Percentiles rank a stretch among this genome's conserved stretches.
Conservation (phyloP, 371 early-diverging fungal genomes). For the Dichotomocladium elegans region DNA sequence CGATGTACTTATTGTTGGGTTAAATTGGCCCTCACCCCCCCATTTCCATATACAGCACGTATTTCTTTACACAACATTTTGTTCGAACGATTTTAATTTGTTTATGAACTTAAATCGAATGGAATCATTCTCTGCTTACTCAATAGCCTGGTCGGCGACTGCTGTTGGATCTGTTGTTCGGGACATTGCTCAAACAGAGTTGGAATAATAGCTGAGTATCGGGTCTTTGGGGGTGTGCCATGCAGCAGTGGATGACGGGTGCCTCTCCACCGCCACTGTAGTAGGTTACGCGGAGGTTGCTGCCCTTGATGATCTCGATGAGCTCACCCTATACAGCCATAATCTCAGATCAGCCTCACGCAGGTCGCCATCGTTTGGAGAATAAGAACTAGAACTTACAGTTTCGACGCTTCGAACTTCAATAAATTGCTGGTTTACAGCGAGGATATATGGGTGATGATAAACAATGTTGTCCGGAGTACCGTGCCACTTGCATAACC, state of each 20-base stretch:
- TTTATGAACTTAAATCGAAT: too few relatives aligned
- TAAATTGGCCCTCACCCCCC: too few relatives aligned
- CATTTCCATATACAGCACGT: too few relatives aligned
- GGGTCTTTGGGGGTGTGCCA: constrained; percentile 42
- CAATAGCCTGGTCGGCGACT: background rate
- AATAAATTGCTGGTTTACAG: constrained; percentile 82
- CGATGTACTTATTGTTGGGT: too few relatives aligned
- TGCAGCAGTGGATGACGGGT: constrained; percentile 44
- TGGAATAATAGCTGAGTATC: constrained; percentile 44
- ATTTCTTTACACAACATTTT: too few relatives aligned
- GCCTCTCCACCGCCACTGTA: constrained; percentile 37
- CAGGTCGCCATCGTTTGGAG: background rate
- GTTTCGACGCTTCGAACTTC: constrained; percentile 86
- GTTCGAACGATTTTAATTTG: too few relatives aligned
- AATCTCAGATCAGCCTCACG: background rate
- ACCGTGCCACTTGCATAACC: constrained; percentile 56
- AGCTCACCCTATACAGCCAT: constrained; percentile 31
- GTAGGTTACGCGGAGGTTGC: constrained; percentile 45
- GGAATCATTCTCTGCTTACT: background rate
- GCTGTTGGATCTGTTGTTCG: constrained; percentile 8
- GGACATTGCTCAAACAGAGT: constrained; percentile 17
- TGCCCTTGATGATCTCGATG: constrained; percentile 47
- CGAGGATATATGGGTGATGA: constrained; percentile 83
- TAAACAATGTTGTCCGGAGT: constrained; percentile 63
- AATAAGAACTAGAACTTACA: constrained; percentile 30